A percentile compares a stretch with the other conserved stretches of the same genome.
These are phyloP conservation scores for Massarina eburnea DNA, from an alignment of 2,329 filamentous ascomycete genomes.

Conservation along the genomic window DNA sequence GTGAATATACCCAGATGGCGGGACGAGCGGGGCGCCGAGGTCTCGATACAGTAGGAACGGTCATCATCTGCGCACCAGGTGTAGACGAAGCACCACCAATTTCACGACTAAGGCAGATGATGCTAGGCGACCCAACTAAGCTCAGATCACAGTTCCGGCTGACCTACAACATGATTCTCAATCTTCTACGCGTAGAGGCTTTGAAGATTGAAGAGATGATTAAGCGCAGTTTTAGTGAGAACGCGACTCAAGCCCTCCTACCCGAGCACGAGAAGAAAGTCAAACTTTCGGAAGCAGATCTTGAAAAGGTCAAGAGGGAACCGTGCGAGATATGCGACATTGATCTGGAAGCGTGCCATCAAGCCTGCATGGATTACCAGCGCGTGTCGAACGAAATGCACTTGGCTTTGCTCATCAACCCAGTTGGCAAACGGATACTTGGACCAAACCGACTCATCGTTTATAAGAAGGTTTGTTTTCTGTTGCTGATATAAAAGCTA, in stretches of 20 bases:
- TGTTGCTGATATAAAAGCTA: neutral
- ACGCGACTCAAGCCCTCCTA: constrained; percentile 89
- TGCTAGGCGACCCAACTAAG: constrained; percentile 92
- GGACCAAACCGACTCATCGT: constrained; percentile 74
- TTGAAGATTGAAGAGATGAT: constrained; percentile 99
- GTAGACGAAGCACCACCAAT: constrained; percentile 87
- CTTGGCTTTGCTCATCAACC: constrained; percentile 73
- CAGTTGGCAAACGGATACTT: constrained; percentile 80
- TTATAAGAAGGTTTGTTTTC: constrained; percentile 62
- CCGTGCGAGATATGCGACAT: constrained; percentile 78
- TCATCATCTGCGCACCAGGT: constrained; percentile 84
- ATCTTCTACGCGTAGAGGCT: constrained; percentile 90
- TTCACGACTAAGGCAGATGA: constrained; percentile 84
- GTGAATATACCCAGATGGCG: constrained; percentile 99
- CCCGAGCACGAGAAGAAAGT: constrained; percentile 96
- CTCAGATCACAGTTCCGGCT: constrained; percentile 93
- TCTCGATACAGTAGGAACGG: constrained; percentile 86
- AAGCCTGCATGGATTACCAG: constrained; percentile 77
- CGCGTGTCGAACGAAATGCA: constrained; percentile 81
- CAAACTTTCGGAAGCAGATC: constrained; percentile 84
- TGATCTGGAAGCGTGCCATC: constrained; percentile 78
- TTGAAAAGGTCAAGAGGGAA: constrained; percentile 87
- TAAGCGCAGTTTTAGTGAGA: constrained; percentile 98
- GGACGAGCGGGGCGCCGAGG: constrained; percentile 91
- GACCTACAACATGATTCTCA: constrained; percentile 99